A percentile compares a stretch with the other conserved stretches of the same genome.
Evolutionary conservation across 805 yeast genomes (phyloP).

Genomic region (Blastobotrys muscicola): DNA sequence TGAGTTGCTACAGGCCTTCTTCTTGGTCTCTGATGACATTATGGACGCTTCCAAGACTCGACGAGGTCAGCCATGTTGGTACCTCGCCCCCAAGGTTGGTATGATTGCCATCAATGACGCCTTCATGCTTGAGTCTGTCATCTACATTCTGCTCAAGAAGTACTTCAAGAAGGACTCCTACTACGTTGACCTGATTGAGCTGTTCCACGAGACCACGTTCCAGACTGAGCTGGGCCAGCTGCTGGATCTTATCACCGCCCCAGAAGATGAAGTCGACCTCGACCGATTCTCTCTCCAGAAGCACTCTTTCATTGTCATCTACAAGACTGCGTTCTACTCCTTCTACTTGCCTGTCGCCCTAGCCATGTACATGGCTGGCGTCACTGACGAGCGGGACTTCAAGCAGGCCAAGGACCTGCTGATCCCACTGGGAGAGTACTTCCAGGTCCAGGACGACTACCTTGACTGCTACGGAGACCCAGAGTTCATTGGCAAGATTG

Average conservation of each 20-base stretch:
- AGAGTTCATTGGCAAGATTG: constrained; percentile 94
- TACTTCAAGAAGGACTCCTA: constrained; percentile 75
- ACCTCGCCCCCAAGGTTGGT: constrained; percentile 64
- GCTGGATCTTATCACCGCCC: constrained; percentile 92
- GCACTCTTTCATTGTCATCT: constrained; percentile 91
- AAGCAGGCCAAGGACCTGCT: constrained; percentile 81
- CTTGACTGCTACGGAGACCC: constrained; percentile 97
- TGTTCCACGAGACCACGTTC: constrained; percentile 95
- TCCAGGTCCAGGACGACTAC: constrained; percentile 97
- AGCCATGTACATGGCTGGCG: constrained; percentile 89
- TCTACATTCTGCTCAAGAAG: constrained; percentile 79
- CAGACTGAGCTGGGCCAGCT: constrained; percentile 97
- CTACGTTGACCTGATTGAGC: constrained; percentile 82
- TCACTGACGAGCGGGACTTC: constrained; percentile 59
- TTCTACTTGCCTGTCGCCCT: constrained; percentile 96
- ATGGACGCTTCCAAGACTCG: constrained; percentile 96
- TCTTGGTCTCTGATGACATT: constrained; percentile 96
- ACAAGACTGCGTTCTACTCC: constrained; percentile 95
- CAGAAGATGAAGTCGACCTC: constrained; percentile 88
- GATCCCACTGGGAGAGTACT: constrained; percentile 94
- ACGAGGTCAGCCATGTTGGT: constrained; percentile 99
- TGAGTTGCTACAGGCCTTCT: constrained; percentile 91
- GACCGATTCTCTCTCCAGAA: constrained; percentile 76
- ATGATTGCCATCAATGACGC: constrained; percentile 96
- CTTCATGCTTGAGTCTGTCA: constrained; percentile 92